phyloP scores from a whole-genome alignment of 805 yeast genomes.

The Saturnispora besseyi region DNA sequence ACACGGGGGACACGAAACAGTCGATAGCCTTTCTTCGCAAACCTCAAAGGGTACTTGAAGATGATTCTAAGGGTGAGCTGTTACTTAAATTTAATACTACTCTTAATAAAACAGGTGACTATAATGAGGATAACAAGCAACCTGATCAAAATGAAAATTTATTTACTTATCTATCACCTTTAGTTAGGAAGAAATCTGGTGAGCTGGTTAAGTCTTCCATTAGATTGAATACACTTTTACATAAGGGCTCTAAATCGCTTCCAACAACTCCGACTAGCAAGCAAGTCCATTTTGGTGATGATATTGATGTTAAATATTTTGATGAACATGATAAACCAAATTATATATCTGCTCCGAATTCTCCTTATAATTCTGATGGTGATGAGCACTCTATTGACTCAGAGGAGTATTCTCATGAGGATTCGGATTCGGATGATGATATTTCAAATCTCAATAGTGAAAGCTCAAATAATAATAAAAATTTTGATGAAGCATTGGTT shows the following conservation, averaged over 20 bases:
- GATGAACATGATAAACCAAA: constrained; percentile 65
- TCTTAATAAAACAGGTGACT: not conserved
- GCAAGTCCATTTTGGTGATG: constrained; percentile 80
- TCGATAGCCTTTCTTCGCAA: constrained; percentile 27
- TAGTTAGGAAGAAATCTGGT: constrained; percentile 82
- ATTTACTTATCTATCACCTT: constrained; percentile 16
- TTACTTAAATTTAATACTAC: constrained; percentile 27
- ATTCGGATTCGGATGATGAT: constrained; percentile 11
- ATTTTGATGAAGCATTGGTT: constrained; percentile 8
- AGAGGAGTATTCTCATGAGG: constrained; percentile 20
- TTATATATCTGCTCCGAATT: constrained; percentile 59
- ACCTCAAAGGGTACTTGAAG: constrained; percentile 18
- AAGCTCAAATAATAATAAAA: constrained; percentile 17
- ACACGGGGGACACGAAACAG: constrained; percentile 21
- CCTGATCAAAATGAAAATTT: not conserved
- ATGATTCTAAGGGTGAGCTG: constrained; percentile 15
- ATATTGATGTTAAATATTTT: constrained; percentile 64
- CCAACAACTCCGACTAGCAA: constrained; percentile 54
- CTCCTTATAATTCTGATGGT: constrained; percentile 39
- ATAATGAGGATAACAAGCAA: not conserved
- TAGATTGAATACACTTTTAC: constrained; percentile 31
- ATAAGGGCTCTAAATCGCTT: constrained; percentile 30
- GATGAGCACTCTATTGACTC: constrained; percentile 26
- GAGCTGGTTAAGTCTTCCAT: constrained; percentile 73
- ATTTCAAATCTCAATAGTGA: constrained; percentile 13